Base-by-base conservation (phyloP, 2,329 filamentous ascomycete species). In the Orbilia oligospora region DNA sequence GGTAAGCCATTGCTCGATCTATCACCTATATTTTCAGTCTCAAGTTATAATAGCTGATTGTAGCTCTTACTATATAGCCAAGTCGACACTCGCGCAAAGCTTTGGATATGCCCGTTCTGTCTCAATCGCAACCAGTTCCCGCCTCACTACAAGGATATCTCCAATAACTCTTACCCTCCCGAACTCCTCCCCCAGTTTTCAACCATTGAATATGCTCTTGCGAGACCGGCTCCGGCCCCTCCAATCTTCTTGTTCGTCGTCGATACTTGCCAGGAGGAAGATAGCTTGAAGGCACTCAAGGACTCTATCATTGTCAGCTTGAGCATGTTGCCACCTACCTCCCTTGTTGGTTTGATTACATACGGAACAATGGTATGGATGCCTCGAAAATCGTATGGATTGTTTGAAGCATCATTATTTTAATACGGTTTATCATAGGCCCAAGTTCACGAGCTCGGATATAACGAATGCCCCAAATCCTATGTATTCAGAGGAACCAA, bases 401-500 rank as follows among this genome's bases (percentile, higher is more conserved):
- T 24, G 2, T 48, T 38, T 4, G 41, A 18, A 38, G 30, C 20
- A 8, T 10, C 27, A 18, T 18, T 9, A 27, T 53, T 51, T 16
- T 63, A 44, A 36, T 27, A 16, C 77, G 27, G 81, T 71, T 18
- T 56, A 68, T 16, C 1, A 55, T 81, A 94, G 92, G 90, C 93
- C 36, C 94, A 97, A 89, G 93, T 99, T 18, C 96, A 99, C 84
- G 96, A 99, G 86, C 93, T 99, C 81, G 96, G 96, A 70, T 99
- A 99, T 84, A 94, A 93, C 70, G 96, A 98, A 85, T 99, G 96
- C 85, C 93, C 96, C 81, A 99, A 98, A 86, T 97, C 95, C 5
- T 99, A 97, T 83, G 96, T 99, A 49, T 99, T 99, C 88, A 90
- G 95, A 71, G 96, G 96, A 46, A 97, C 91, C 87, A 99, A 98